Base-by-base conservation (phyloP, 192 early-diverging fungal species). In the Backusella australiensis region DNA sequence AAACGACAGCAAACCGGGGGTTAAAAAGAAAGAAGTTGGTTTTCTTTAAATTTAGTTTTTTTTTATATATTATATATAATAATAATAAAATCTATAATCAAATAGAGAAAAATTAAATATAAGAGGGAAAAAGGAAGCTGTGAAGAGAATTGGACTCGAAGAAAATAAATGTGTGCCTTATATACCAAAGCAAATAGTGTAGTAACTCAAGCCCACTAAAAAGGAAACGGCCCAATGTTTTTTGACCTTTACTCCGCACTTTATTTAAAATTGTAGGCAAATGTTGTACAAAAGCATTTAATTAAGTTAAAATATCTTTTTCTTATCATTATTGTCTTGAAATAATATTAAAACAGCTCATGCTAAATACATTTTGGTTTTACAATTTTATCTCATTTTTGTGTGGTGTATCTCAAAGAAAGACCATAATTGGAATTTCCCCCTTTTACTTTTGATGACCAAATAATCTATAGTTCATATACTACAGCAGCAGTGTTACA, bases 11-110 rank as follows among this genome's bases (percentile, higher is more conserved):
- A 26, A 53, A 23, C 34, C 21, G 39, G 32, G 21, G 36, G 7
- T 32, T 32, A 44, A 73, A 73, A 44, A 73, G n/a, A 73, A 73
- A 53, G 52, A 14, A 23, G 6, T 73, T 72, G 49, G 8, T 32
- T 17, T 53, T 46, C 53, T 63, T 63, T 59, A 59, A 59, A 12
- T 26, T 59, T 17, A 7, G 17, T 52, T 52, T 52, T 73, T 52
- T 73, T 73, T 42, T 44, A 44, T 44, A 69, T 70, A 49, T 23
- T 49, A 72, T 72, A 14, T 63, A 63, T 63, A 63, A 63, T 29
- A 49, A 49, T n/a, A 49, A 49, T n/a, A 49, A 1, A 17, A n/a
- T 49, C 46, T 49, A 49, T 49, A 49, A 49, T 49, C 46, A 49
- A 49, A 49, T 49, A 49, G 46, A 63, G 56, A 63, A 63, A 63